Evolutionary conservation across 202 grass and related monocot species (phyloP).

Genomic region (Bolboschoenoplectus hybrid): DNA sequence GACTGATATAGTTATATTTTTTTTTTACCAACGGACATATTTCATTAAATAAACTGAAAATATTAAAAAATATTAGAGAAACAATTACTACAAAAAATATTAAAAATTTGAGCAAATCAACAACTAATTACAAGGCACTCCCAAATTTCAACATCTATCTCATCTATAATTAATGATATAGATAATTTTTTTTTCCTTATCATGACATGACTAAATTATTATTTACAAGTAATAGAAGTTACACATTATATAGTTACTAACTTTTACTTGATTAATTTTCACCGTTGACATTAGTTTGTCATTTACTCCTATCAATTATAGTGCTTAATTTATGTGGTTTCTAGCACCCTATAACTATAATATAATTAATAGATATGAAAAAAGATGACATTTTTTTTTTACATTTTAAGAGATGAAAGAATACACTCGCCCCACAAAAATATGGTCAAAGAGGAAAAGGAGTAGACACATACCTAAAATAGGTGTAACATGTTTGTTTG

Average conservation of each 20-base stretch:
- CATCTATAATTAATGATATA: background rate
- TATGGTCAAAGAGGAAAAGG: conserved; percentile 30
- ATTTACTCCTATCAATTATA: background rate
- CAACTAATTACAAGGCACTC: background rate
- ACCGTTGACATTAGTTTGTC: background rate
- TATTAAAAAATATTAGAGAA: background rate
- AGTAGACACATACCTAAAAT: conserved; percentile 31
- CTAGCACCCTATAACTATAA: background rate
- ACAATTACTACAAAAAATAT: background rate
- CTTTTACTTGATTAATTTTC: background rate
- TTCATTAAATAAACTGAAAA: background rate
- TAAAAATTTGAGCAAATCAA: background rate
- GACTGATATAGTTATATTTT: background rate
- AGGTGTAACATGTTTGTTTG: conserved; percentile 35
- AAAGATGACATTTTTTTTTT: background rate
- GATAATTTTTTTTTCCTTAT: background rate
- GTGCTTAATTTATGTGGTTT: conserved; percentile 25
- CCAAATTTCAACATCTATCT: background rate
- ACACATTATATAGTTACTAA: background rate
- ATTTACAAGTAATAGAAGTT: background rate
- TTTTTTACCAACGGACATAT: background rate
- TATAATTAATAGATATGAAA: background rate
- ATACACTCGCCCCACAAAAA: conserved; percentile 18
- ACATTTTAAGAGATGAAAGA: conserved; percentile 25
- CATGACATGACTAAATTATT: background rate